These are phyloP conservation scores for Populus deltoides DNA, from an alignment of 345 rosid species.

Conservation along the genomic window DNA sequence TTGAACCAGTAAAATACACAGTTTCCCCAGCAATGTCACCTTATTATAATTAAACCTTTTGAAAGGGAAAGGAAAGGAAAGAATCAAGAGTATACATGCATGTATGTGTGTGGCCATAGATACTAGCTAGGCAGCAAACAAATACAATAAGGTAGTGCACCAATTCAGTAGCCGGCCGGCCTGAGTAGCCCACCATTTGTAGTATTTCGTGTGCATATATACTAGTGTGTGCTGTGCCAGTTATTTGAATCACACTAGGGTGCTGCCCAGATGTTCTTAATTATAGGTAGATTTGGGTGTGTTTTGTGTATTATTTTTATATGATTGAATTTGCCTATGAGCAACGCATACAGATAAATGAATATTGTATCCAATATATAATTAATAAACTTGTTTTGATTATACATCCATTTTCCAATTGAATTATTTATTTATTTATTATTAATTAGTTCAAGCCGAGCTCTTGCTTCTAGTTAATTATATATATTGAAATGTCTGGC, in stretches of 20 bases:
- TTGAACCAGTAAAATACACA: neutral
- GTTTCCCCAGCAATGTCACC: constrained; percentile 34
- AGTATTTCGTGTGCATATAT: neutral
- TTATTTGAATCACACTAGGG: neutral
- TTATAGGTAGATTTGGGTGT: neutral
- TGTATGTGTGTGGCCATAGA: neutral
- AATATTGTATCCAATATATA: too few species aligned
- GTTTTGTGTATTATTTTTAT: neutral
- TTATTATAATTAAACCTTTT: neutral
- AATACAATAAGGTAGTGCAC: neutral
- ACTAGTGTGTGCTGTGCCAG: neutral
- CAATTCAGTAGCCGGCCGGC: constrained; percentile 1
- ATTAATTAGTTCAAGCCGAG: too few species aligned
- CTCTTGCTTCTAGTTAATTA: too few species aligned
- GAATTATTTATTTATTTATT: too few species aligned
- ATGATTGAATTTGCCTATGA: neutral
- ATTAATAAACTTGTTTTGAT: too few species aligned
- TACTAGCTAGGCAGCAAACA: neutral
- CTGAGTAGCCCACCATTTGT: neutral
- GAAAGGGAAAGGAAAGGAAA: neutral
- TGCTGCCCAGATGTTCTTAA: neutral
- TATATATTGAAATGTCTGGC: too few species aligned
- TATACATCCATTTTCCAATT: too few species aligned
- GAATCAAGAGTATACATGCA: neutral
- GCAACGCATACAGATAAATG: neutral